Percentiles rank a stretch among this genome's conserved stretches.
Conservation (phyloP, 352 stramenopile genomes). For the Globisporangium polare region DNA sequence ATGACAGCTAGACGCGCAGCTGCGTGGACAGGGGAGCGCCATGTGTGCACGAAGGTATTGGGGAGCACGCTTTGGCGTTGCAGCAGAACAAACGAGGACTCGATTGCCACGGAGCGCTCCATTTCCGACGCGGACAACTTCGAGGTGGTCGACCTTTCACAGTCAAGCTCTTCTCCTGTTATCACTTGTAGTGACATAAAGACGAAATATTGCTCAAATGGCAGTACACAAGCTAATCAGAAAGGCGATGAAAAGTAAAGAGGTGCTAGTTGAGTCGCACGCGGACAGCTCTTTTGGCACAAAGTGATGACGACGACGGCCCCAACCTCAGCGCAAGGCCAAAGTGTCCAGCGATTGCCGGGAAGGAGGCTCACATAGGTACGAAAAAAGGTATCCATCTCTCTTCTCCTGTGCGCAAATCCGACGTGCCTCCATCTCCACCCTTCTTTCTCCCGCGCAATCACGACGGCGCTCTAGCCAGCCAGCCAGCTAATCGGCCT, state of each 20-base stretch:
- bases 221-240: not conserved
- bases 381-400: conserved; percentile 8
- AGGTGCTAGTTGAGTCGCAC: not conserved
- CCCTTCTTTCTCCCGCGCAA: too few species aligned
- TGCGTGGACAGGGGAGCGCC: not conserved
- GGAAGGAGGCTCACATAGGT: conserved; percentile 4
- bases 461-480: not conserved
- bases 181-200: not conserved
- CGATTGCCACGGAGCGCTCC: not conserved
- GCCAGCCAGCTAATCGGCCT: not conserved
- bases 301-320: conserved; percentile 2
- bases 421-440: not conserved
- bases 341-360: not conserved
- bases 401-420: not conserved
- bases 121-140: too few species aligned
- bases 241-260: not conserved
- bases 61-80: not conserved
- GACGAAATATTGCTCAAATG: not conserved
- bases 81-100: not conserved
- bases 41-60: not conserved
- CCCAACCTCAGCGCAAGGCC: not conserved
- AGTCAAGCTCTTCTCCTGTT: not conserved
- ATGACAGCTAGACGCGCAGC: not conserved
- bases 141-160: too few species aligned
- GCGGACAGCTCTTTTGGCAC: not conserved